These are phyloP conservation scores for Sordariomycetes sp. DNA, from an alignment of 2,329 filamentous ascomycete species.

Conservation along the genomic window DNA sequence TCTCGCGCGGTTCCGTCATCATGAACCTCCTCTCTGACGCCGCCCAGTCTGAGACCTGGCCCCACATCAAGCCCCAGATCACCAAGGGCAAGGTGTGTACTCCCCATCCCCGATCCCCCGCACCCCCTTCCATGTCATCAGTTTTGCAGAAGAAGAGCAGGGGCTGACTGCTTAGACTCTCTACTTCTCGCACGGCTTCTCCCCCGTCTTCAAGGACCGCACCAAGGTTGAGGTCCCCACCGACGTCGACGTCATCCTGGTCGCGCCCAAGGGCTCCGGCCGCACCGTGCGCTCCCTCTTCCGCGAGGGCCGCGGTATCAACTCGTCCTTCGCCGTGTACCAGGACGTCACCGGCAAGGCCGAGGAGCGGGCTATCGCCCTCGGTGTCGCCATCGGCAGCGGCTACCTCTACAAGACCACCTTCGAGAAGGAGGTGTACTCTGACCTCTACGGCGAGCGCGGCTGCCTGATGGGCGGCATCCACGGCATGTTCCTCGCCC, in stretches of 20 bases:
- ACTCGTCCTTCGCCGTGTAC: constrained; percentile 96
- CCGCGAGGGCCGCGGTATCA: constrained; percentile 98
- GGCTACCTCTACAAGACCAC: constrained; percentile 99
- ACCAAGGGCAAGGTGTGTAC: constrained; percentile 87
- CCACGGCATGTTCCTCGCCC: constrained; percentile 99
- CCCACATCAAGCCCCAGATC: constrained; percentile 92
- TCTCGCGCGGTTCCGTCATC: constrained; percentile 83
- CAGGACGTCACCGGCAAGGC: constrained; percentile 98
- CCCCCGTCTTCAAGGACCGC: constrained; percentile 97
- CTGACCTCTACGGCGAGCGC: constrained; percentile 98
- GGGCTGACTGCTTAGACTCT: constrained; percentile 55
- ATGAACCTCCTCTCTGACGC: constrained; percentile 99
- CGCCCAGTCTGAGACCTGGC: constrained; percentile 98
- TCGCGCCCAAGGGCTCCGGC: constrained; percentile 97
- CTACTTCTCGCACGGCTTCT: constrained; percentile 99
- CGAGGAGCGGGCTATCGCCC: constrained; percentile 92
- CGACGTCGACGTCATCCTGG: constrained; percentile 98
- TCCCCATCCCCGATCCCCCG: neutral
- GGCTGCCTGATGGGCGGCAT: constrained; percentile 99
- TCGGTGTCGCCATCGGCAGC: constrained; percentile 92
- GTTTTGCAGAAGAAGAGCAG: neutral
- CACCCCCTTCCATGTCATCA: neutral
- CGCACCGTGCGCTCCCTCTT: constrained; percentile 97
- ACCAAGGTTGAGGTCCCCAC: constrained; percentile 96
- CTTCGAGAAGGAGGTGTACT: constrained; percentile 99